Evolutionary conservation across 768 basidiomycete genomes (phyloP), one percentile per base, ranked within the genome.

Genomic region (Myochromella boudieri): DNA sequence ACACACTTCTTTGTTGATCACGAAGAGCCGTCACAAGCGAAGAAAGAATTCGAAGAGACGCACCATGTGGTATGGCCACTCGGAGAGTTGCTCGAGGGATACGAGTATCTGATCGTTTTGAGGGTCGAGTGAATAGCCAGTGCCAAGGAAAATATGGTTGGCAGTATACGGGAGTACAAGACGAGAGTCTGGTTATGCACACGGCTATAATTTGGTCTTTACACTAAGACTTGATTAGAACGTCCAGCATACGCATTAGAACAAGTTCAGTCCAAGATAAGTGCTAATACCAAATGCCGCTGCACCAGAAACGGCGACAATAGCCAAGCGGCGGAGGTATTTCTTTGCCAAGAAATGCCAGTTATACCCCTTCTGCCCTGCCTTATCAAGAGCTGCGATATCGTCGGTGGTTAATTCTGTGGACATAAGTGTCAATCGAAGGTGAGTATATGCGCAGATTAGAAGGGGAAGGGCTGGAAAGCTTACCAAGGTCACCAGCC

Each of bases 401-500:
- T 85, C 82, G 2, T 73, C 68, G 15, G 57, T 53, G 2, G 78
- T 74, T 29, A 85, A 70, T 14, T 60, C 82, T 84, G 54, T 0
- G 25, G 33, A n/a, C n/a, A 36, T 6, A 32, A 18, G 25, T 14
- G 18, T 3, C 25, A 25, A 44, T 36, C 42, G 27, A 7, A 47
- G 22, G 29, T 46, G 22, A 28, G 17, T 25, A 21, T 7, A 21
- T 20, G 1, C 3, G 1, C 2, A 37, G n/a, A n/a, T n/a, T n/a
- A n/a, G n/a, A n/a, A n/a, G n/a, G n/a, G n/a, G n/a, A n/a, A n/a
- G n/a, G 24, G 42, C 15, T 9, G 11, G 26, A n/a, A 21, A 2
- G 49, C 75, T 36, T 52, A 84, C 84, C 50, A 9, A 91, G 63
- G 56, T 91, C 84, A 0, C 80, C 87, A 1, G 83, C 84, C 33